Evolutionary conservation across 495 filamentous ascomycete species (phyloP), one percentile per base, ranked within the genome.

Genomic region (Lasiosphaeria ovina): DNA sequence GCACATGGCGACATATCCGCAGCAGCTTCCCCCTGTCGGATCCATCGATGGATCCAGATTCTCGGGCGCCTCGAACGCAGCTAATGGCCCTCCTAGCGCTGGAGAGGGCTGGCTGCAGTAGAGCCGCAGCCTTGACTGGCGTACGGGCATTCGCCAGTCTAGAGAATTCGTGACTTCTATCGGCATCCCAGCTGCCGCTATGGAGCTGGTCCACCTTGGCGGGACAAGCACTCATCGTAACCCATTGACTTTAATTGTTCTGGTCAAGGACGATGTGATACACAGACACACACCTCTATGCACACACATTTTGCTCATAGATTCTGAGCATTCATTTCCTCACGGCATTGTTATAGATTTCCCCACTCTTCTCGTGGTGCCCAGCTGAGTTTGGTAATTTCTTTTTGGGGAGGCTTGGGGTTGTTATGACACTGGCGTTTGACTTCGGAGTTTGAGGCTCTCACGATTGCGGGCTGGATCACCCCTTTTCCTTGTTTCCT

Each of bases 51-150:
- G 42, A 9, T 40, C 51, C 2, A 17, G 17, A 44, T 58, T 61
- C 40, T 36, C 35, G 32, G 35, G 33, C n/a, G 7, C 40, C 4
- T n/a, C 52, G 33, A 57, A 17, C 56, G 35, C 36, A n/a, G 35
- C 35, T 44, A 55, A 40, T 36, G 62, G 55, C 47, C 42, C 38
- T 31, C 12, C 44, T 31, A 49, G 17, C 51, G 8, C 40, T 36
- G 45, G 56, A 6, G 57, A 60, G 35, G 14, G 32, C 53, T 60
- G 58, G 64, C 42, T 58, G 60, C 58, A 55, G 50, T 66, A 66
- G 64, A 50, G 34, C 52, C 52, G 45, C 59, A 49, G 31, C 40
- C 16, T 24, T 40, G 3, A 35, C 44, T 61, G 44, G 52, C 52
- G 35, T 17, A 35, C 40, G 24, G 9, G 31, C 9, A 24, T 36